Evolutionary conservation across 192 early-diverging fungal genomes (phyloP), one percentile per base, ranked within the genome.

Genomic region (Lunasporangiospora selenospora): DNA sequence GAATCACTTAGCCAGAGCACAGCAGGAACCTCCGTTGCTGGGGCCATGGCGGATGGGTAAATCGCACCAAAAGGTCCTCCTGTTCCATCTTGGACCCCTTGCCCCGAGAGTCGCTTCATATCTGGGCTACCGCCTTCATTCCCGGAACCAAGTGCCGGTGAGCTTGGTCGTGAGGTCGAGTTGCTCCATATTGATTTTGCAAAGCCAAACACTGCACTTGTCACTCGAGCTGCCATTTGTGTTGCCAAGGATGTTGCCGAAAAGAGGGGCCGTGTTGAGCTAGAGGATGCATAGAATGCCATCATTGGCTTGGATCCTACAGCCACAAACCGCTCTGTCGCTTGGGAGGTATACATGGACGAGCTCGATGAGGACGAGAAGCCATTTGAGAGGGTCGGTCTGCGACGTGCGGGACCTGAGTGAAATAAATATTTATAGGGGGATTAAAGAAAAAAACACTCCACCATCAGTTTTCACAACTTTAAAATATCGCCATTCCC

Each of bases 121-220:
- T 61, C 62, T 11, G 61, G 75, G 23, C 29, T 53, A 6, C 61
- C 16, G 2, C 69, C 69, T 26, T 37, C 53, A 12, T 32, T 18
- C 15, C 23, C 23, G 26, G 13, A 37, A 11, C 54, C 60, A 6
- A 63, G 41, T 15, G 69, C 60, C 1, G 69, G 65, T 13, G 58
- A 64, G 4, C 65, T 51, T 42, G 62, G 27, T 12, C 67, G 34
- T 1, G 77, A 65, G 3, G 70, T 47, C 4, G 57, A 46, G n/a
- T 50, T 66, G 15, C 63, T 67, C 87, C 84, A 89, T 62, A 83
- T 82, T 41, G 89, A 85, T 44, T 88, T 88, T 15, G 90, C 90
- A 58, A 88, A 81, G 2, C 88, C 88, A 62, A 87, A 85, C 0
- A 91, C 87, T 0, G 89, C 85, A 38, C 58, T 83, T 3, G 79